Evolutionary conservation across 2,329 filamentous ascomycete genomes (phyloP).

Genomic region (Tolypocladium sp.): DNA sequence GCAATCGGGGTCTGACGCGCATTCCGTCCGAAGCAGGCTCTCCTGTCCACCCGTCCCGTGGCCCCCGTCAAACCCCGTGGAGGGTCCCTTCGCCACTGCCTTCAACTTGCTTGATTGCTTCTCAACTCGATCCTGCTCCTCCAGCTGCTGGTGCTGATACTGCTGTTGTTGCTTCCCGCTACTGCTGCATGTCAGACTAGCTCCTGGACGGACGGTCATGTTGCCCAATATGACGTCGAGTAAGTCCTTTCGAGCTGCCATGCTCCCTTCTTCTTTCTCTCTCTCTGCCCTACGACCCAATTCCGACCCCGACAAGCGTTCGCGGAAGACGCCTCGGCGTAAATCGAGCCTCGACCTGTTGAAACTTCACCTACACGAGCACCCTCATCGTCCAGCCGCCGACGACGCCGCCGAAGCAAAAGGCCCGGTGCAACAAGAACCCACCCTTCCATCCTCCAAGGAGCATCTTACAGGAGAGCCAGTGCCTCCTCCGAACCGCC

Average conservation of each 20-base stretch:
- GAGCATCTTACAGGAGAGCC: constrained; percentile 5
- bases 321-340: constrained; percentile 3
- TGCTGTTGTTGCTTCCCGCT: not conserved
- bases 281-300: constrained; percentile 22
- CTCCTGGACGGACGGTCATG: constrained; percentile 18
- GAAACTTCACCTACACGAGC: not conserved
- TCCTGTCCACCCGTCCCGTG: not conserved
- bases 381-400: not conserved
- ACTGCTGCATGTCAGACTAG: constrained; percentile 15
- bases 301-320: constrained; percentile 13
- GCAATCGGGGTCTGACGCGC: not conserved
- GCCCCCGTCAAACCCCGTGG: not conserved
- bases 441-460: not conserved
- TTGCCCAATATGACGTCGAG: constrained; percentile 35
- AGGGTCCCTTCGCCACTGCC: not conserved
- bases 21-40: not conserved
- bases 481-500: constrained; percentile 11
- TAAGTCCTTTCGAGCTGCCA: constrained; percentile 32
- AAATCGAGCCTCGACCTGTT: not conserved
- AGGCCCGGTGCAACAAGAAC: not conserved
- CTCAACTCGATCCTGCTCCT: not conserved
- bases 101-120: not conserved
- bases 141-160: not conserved
- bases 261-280: constrained; percentile 26
- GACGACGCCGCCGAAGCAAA: not conserved